Conservation (phyloP, 495 filamentous ascomycete genomes). For the Amniculicola lignicola region DNA sequence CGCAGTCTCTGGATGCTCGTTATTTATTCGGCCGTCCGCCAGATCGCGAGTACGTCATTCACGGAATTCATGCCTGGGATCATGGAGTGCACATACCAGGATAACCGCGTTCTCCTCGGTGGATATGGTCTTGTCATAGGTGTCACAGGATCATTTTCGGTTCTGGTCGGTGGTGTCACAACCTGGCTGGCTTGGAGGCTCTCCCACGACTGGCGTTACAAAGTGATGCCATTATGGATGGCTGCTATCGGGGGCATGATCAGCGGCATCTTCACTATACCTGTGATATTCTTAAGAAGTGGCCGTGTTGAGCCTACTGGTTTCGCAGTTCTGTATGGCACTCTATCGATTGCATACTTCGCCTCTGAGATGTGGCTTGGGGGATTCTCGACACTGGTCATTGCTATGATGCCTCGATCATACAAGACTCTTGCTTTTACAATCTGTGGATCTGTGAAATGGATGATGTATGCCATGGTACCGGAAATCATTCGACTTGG, state of each 20-base stretch:
- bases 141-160: slow-evolving; percentile 37
- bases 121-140: slow-evolving; percentile 41
- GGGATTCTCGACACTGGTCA: slow-evolving; percentile 32
- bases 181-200: slow-evolving; percentile 24
- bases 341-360: slow-evolving; percentile 37
- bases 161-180: slow-evolving; percentile 36
- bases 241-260: slow-evolving; percentile 42
- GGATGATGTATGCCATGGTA: slow-evolving; percentile 31
- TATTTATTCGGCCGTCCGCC: slow-evolving; percentile 32
- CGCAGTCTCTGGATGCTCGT: slow-evolving; percentile 39
- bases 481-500: background rate
- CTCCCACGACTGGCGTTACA: slow-evolving; percentile 13
- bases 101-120: slow-evolving; percentile 23
- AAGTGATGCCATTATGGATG: slow-evolving; percentile 35
- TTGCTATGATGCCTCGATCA: slow-evolving; percentile 33
- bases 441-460: slow-evolving; percentile 32
- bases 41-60: slow-evolving; percentile 38
- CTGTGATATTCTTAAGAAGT: slow-evolving; percentile 36
- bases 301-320: slow-evolving; percentile 22
- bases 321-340: slow-evolving; percentile 35
- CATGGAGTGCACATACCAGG: background rate
- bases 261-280: slow-evolving; percentile 37
- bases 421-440: slow-evolving; percentile 42
- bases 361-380: slow-evolving; percentile 43
- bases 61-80: background rate